Percentiles rank a stretch among this genome's conserved stretches.
Evolutionary conservation across 139 green algal genomes (phyloP).

Genomic region (Axilococcus clingmanii): DNA sequence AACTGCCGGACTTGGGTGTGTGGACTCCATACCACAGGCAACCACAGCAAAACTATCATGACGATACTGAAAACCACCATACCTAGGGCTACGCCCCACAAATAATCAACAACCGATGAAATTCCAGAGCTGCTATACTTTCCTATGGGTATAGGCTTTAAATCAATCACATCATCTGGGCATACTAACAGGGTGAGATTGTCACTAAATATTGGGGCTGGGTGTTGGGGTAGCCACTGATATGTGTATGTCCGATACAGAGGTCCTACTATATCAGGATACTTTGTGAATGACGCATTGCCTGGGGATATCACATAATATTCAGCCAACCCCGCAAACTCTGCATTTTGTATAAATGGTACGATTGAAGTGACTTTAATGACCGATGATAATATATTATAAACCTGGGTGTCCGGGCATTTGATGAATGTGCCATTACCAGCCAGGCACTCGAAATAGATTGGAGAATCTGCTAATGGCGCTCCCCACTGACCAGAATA

Average conservation of each 20-base stretch:
- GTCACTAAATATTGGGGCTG: not conserved
- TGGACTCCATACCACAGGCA: not conserved
- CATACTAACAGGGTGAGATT: not conserved
- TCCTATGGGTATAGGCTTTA: not conserved
- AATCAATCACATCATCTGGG: not conserved
- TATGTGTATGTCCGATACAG: conserved; percentile 9
- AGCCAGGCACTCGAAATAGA: too few relatives aligned
- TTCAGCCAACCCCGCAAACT: too few relatives aligned
- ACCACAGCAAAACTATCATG: not conserved
- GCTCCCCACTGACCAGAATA: conserved; percentile 24
- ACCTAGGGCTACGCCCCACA: not conserved
- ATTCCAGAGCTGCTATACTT: not conserved
- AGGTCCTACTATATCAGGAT: conserved; percentile 6
- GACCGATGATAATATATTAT: too few relatives aligned
- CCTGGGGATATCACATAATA: too few relatives aligned
- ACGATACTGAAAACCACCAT: not conserved
- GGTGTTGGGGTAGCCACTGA: not conserved
- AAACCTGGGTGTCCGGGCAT: too few relatives aligned
- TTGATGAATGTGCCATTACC: too few relatives aligned
- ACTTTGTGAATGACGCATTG: not conserved
- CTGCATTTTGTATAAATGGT: too few relatives aligned
- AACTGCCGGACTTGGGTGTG: not conserved
- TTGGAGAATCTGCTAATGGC: not conserved
- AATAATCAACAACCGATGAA: not conserved
- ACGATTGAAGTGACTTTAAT: too few relatives aligned